Evolutionary conservation across 2,329 filamentous ascomycete species (phyloP), one percentile per base, ranked within the genome.

Genomic region (Plectosphaerella sp.): DNA sequence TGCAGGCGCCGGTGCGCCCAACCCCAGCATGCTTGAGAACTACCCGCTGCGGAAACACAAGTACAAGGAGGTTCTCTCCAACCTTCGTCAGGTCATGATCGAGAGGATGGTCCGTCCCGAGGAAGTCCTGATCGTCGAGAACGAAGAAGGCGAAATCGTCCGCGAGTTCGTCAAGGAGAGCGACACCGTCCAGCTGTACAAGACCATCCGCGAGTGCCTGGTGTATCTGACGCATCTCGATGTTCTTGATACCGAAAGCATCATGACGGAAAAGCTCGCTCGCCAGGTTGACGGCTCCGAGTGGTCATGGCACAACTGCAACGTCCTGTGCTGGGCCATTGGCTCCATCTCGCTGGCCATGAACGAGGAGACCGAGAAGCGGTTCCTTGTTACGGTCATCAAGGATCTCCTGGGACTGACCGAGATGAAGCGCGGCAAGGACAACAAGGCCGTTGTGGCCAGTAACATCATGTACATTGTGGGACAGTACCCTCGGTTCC

Each of bases 381-480:
- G 94, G 11, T 99, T 99, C 78, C 76, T 99, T 42, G 94, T 99
- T 48, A 99, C 94, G 1, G 95, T 99, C 51, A 99, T 99, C 63
- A 99, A 99, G 75, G 94, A 99, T 64, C 83, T 99, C 8, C 84
- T 99, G 25, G 95, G 94, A 1, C 78, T 99, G 52, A 99, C 94
- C 0, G 94, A 99, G 71, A 97, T 97, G 92, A 99, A 99, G 77
- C 89, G 95, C 50, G 94, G 94, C 57, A 99, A 99, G 66, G 94
- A 99, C 76, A 99, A 99, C 81, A 99, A 99, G 70, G 94, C 94
- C 12, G 94, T 99, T 10, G 94, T 99, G 41, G 94, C 94, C 57
- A 96, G 91, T 74, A 99, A 99, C 74, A 99, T 99, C 65, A 99
- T 99, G 94, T 99, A 99, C 70, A 99, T 99, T 73, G 94, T 99